Base-by-base conservation (phyloP, 139 green algal species). In the Monoraphidium neglectum region DNA sequence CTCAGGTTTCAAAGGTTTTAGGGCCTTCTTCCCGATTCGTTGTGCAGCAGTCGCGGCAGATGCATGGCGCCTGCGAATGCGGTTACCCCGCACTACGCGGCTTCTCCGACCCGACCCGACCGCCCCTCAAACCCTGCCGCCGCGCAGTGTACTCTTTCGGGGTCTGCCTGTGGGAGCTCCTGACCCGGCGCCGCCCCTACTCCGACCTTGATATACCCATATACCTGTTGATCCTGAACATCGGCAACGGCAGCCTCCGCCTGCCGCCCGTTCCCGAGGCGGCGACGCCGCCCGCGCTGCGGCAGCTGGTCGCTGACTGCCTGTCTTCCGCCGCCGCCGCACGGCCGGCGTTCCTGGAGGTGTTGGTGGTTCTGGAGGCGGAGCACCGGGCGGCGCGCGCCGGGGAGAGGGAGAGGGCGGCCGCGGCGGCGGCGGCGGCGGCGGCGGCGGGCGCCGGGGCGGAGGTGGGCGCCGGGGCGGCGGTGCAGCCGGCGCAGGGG, bases 131-230 rank as follows among this genome's bases (percentile, higher is more conserved):
- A n/a, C n/a, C n/a, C n/a, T n/a, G n/a, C n/a, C n/a, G n/a, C n/a
- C n/a, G n/a, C n/a, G n/a, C n/a, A n/a, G n/a, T 85, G 16, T 87
- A 74, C 59, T 86, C 79, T 1, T 91, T 82, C 72, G 84, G 83
- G 10, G 82, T 91, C 4, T 78, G 89, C 40, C 57, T 87, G 53
- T 88, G 83, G 80, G 83, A 91, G 86, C 76, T 91, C 40, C 59
- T 89, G n/a, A 82, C 54, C 35, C 72, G 81, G 13, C 46, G 78
- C 79, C 81, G 87, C 33, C 87, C 87, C 26, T 89, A 82, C 69
- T 68, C 77, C 2, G 86, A 89, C 47, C n/a, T 64, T 6, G 85
- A 90, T 57, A 60, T 84, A 26, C 82, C 82, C 47, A 47, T 87
- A 10, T 90, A 79, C 74, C 47, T 90, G 30, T 62, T 90, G 4